Percentiles rank a stretch among this genome's conserved stretches.
phyloP scores from a whole-genome alignment of 2,329 filamentous ascomycete species.

The Ceratocystis colombiana region DNA sequence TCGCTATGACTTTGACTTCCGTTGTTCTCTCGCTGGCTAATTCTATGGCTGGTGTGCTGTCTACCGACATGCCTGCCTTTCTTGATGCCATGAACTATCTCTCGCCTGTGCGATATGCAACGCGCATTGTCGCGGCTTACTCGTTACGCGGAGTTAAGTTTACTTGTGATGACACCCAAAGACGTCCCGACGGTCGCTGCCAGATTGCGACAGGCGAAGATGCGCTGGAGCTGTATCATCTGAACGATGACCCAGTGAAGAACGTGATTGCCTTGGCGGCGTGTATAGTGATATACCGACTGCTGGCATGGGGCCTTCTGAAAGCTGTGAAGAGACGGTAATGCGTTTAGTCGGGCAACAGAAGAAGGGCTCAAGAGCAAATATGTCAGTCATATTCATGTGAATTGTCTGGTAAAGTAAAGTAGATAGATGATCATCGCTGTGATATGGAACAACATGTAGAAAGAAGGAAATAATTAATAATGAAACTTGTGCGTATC shows the following conservation, averaged over 20 bases:
- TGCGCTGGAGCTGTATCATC: slow-evolving; percentile 55
- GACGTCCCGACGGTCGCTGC: slow-evolving; percentile 50
- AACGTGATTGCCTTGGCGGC: slow-evolving; percentile 55
- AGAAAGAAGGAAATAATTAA: neutral
- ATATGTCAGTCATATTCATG: neutral
- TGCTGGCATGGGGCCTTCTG: slow-evolving; percentile 52
- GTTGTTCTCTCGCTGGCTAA: slow-evolving; percentile 60
- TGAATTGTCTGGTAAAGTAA: neutral
- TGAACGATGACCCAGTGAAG: slow-evolving; percentile 50
- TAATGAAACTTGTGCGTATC: neutral
- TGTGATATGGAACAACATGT: neutral
- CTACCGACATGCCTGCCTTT: slow-evolving; percentile 56
- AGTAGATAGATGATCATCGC: neutral
- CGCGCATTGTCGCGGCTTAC: slow-evolving; percentile 57
- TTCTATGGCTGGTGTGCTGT: slow-evolving; percentile 61
- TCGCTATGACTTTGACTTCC: slow-evolving; percentile 62
- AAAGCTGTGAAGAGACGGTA: slow-evolving; percentile 37
- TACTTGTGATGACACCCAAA: slow-evolving; percentile 52
- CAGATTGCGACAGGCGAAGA: slow-evolving; percentile 56
- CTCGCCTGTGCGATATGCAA: slow-evolving; percentile 58
- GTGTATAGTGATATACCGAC: slow-evolving; percentile 54
- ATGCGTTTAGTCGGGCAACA: slow-evolving; percentile 36
- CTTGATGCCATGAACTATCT: slow-evolving; percentile 62
- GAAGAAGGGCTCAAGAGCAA: too few relatives aligned
- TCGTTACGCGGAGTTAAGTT: slow-evolving; percentile 52